Percentiles rank a stretch among this genome's conserved stretches.
phyloP scores from a whole-genome alignment of 2,329 filamentous ascomycete genomes.

The Fusarium sp. region DNA sequence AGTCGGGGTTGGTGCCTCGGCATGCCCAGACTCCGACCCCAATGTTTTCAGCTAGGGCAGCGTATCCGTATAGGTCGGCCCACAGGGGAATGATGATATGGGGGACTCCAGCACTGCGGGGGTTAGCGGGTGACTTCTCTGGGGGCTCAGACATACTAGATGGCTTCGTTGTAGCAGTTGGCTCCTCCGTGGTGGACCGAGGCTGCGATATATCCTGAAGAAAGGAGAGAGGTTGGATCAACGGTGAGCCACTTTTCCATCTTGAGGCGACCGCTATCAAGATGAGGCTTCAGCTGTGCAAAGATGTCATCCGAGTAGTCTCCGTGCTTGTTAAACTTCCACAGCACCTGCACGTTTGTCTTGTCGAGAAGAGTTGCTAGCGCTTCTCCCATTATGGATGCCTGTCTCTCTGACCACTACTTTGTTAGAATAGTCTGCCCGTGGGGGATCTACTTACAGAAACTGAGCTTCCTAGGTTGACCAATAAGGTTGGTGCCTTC shows the following conservation, averaged over 20 bases:
- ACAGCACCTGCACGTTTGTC: slow-evolving; percentile 47
- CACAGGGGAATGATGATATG: slow-evolving; percentile 60
- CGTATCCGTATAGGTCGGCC: slow-evolving; percentile 59
- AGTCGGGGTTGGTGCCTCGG: slow-evolving; percentile 47
- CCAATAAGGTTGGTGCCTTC: slow-evolving; percentile 56
- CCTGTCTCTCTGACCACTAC: slow-evolving; percentile 10
- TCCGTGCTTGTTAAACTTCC: slow-evolving; percentile 45
- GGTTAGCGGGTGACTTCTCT: background rate
- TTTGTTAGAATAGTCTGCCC: background rate
- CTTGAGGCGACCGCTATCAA: slow-evolving; percentile 36
- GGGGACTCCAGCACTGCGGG: slow-evolving; percentile 55
- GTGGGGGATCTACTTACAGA: background rate
- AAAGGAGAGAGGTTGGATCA: slow-evolving; percentile 50
- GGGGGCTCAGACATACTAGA: slow-evolving; percentile 47
- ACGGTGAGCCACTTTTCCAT: slow-evolving; percentile 47
- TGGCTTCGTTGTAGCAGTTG: slow-evolving; percentile 57
- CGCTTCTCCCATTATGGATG: slow-evolving; percentile 32
- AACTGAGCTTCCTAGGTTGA: slow-evolving; percentile 59
- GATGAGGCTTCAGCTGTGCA: slow-evolving; percentile 22
- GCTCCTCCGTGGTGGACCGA: slow-evolving; percentile 56
- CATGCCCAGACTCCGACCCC: slow-evolving; percentile 57
- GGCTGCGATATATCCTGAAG: slow-evolving; percentile 50
- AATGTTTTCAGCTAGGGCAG: slow-evolving; percentile 54
- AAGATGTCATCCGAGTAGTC: slow-evolving; percentile 27
- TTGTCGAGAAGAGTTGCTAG: slow-evolving; percentile 41